Percentiles rank a stretch among this genome's conserved stretches.
Evolutionary conservation across 495 filamentous ascomycete species (phyloP).

Genomic region (Pyrenula massariospora): DNA sequence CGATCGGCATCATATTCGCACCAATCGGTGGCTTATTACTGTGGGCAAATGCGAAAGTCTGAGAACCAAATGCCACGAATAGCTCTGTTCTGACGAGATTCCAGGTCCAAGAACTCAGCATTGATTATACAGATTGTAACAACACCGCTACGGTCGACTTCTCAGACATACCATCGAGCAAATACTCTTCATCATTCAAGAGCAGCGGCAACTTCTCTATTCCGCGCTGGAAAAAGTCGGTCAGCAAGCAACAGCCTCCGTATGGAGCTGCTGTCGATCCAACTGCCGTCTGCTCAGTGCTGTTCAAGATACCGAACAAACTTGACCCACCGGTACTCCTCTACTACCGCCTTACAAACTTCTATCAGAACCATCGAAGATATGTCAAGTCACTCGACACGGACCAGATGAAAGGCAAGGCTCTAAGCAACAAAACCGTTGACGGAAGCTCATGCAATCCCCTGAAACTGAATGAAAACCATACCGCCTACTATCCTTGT

Average conservation of each 20-base stretch:
- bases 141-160: slow-evolving; percentile 30
- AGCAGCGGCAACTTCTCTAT: slow-evolving; percentile 15
- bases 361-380: slow-evolving; percentile 97
- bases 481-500: slow-evolving; percentile 83
- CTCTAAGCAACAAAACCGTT: slow-evolving; percentile 47
- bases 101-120: slow-evolving; percentile 78
- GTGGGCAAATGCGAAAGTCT: slow-evolving; percentile 68
- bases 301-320: slow-evolving; percentile 66
- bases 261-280: slow-evolving; percentile 1
- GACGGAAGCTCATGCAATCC: slow-evolving; percentile 62
- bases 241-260: slow-evolving; percentile 4
- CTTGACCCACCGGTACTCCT: slow-evolving; percentile 72
- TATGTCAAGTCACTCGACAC: slow-evolving; percentile 84
- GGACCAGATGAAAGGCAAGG: slow-evolving; percentile 68
- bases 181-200: slow-evolving; percentile 58
- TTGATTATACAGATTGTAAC: slow-evolving; percentile 80
- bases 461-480: slow-evolving; percentile 39
- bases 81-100: slow-evolving; percentile 6
- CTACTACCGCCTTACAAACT: slow-evolving; percentile 94
- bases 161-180: slow-evolving; percentile 36
- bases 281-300: slow-evolving; percentile 46
- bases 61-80: slow-evolving; percentile 2
- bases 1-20: slow-evolving; percentile 74
- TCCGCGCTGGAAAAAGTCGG: slow-evolving; percentile 25
- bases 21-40: slow-evolving; percentile 76